Evolutionary conservation across 305 asterid genomes (phyloP), one percentile per base, ranked within the genome.

Genomic region (Plantago coronopus): DNA sequence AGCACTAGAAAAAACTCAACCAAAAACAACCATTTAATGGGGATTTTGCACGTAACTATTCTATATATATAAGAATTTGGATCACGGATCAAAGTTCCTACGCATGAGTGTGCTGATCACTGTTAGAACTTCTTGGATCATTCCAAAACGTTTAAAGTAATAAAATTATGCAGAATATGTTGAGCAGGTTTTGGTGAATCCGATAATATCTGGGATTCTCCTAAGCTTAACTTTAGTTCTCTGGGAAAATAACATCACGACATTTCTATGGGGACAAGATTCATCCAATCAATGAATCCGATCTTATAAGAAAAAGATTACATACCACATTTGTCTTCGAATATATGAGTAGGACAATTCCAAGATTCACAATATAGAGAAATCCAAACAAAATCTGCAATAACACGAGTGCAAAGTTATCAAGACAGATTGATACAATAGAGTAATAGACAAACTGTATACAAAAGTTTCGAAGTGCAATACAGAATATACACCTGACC

Each of bases 281-380:
- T 31, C 38, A 31, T 31, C 7, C 2, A 31, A 31, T 4, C 7
- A 10, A 31, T 31, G 38, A 31, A 31, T 2, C 25, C 13, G 21
- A 64, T 61, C 69, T 54, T 34, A 54, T 20, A 54, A n/a, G 49
- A 51, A 57, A n/a, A 46, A 62, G 55, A 38, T 59, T 70, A 27
- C 87, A 57, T 84, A 88, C 98, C 98, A 77, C 89, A 7, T 81
- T 76, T 15, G 88, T 80, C 95, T 91, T 91, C 84, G 83, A 59
- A 67, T 88, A 91, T 68, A 91, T 84, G 67, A 75, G 65, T 43
- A 91, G 65, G 62, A 89, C 84, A 74, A 88, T 72, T 67, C 86
- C 98, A 54, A 86, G 95, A 77, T 88, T 89, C 76, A 86, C 62
- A 27, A 84, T 42, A 71, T 91, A 91, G 72, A 91, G 93, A 69